Conservation (phyloP, 495 filamentous ascomycete genomes). For the Trichoderma parareesei region DNA sequence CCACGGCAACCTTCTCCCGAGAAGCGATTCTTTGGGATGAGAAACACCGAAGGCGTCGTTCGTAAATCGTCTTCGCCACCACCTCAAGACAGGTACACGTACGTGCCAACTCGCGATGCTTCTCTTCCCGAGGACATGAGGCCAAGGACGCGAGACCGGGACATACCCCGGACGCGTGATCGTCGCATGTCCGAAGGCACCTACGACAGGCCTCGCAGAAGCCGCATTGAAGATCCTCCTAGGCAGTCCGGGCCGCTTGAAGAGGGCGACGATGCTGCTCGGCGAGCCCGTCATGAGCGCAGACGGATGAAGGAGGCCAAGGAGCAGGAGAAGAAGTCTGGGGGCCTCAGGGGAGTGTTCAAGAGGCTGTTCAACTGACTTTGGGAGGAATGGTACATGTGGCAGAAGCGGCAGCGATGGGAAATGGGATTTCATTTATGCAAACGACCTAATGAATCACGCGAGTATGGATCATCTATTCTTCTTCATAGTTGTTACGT, state of each 20-base stretch:
- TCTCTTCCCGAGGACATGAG: constrained; percentile 15
- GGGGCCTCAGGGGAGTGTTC: not conserved
- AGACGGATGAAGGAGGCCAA: constrained; percentile 5
- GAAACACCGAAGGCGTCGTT: constrained; percentile 18
- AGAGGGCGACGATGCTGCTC: constrained; percentile 2
- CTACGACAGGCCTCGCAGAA: not conserved
- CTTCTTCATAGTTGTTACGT: not conserved
- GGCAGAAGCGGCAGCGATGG: constrained; percentile 2
- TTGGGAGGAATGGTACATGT: not conserved
- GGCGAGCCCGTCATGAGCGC: constrained; percentile 1
- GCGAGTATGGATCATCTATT: not conserved
- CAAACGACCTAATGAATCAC: constrained; percentile 2
- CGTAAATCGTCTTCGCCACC: constrained; percentile 1
- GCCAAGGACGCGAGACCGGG: constrained; percentile 10
- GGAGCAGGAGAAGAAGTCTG: constrained; percentile 11
- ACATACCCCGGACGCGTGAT: not conserved
- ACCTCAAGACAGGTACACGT: not conserved
- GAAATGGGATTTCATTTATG: not conserved
- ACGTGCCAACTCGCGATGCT: not conserved
- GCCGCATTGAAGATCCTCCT: not conserved
- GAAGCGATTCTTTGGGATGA: constrained; percentile 24
- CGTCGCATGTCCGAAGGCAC: constrained; percentile 1
- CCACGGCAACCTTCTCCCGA: constrained; percentile 11
- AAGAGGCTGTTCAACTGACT: constrained; percentile 7
- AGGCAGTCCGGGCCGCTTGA: constrained; percentile 3